Evolutionary conservation across 2,329 filamentous ascomycete species (phyloP), one percentile per base, ranked within the genome.

Genomic region (Metarhizium rileyi): DNA sequence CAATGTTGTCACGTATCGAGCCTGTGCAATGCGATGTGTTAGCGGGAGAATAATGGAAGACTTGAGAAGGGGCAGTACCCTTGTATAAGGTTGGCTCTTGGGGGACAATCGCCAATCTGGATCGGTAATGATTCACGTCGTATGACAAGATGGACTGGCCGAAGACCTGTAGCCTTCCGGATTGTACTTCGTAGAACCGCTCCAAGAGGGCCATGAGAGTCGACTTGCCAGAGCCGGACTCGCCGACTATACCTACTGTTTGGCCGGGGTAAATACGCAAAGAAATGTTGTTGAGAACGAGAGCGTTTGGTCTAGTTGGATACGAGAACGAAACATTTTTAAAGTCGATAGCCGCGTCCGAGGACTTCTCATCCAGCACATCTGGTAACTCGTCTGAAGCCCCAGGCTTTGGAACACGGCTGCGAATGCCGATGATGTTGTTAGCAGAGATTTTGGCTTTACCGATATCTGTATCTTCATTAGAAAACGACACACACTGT

Each of bases 1-100:
- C 63, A 47, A 88, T 78, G 56, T 88, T 88, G 52, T 90, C 84
- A n/a, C 78, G 74, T 20, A 89, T 74, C 1, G 79, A 80, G 12
- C 77, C 74, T 62, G 55, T 80, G 59, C 86, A 89, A 7, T 22
- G 8, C 27, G 5, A 14, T 26, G 23, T 35, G 35, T 16, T 27
- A 16, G 20, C 2, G 28, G 4, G 20, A 27, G 3, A 7, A 6
- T 5, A 36, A 35, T 10, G 7, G 7, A 30, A 5, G 6, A 27
- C 12, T 5, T n/a, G 18, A 38, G 3, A 16, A 7, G 68, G 66
- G 54, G 74, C 44, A 7, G 20, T 14, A 27, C 49, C 49, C 20
- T 47, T 33, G 27, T 48, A 79, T 0, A 90, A 72, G 0, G 81
- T 82, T 8, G 86, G 76, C 61, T 90, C 86, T 63, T 90, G 86